Percentiles rank a stretch among this genome's conserved stretches.
Conservation (phyloP, 208 protist species). For the Leishmania tropica region DNA sequence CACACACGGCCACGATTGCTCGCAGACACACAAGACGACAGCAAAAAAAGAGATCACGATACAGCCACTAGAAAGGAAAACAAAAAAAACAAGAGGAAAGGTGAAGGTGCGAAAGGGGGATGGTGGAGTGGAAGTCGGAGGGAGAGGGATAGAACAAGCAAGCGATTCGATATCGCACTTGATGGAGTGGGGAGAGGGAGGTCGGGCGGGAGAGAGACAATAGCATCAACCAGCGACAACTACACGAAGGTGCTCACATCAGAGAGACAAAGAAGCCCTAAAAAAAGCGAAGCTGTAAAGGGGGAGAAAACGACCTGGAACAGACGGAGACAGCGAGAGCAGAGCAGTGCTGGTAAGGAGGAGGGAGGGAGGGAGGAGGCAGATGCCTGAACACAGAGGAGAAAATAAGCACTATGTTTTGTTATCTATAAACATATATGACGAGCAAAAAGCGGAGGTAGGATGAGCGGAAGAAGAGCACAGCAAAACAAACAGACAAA, state of each 20-base stretch:
- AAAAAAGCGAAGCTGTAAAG: background rate
- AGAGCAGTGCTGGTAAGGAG: background rate
- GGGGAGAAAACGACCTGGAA: background rate
- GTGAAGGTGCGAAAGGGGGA: background rate
- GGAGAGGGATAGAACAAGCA: background rate
- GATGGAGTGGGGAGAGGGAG: background rate
- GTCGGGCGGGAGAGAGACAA: background rate
- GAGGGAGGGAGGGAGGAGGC: background rate
- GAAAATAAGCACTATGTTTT: background rate
- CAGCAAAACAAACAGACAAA: background rate
- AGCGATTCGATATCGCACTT: background rate
- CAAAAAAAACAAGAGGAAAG: background rate
- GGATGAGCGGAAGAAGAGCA: background rate
- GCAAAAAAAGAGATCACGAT: background rate
- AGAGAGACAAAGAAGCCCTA: background rate
- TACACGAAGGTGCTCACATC: background rate
- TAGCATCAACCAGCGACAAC: background rate
- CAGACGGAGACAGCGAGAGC: background rate
- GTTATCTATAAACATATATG: background rate
- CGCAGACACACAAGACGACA: background rate
- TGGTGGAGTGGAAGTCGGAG: no score
- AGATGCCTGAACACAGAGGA: background rate
- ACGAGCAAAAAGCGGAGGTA: background rate
- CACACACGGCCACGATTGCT: background rate
- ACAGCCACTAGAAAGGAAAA: background rate